phyloP scores from a whole-genome alignment of 2,329 filamentous ascomycete species.

The Sclerotinia trifoliorum region DNA sequence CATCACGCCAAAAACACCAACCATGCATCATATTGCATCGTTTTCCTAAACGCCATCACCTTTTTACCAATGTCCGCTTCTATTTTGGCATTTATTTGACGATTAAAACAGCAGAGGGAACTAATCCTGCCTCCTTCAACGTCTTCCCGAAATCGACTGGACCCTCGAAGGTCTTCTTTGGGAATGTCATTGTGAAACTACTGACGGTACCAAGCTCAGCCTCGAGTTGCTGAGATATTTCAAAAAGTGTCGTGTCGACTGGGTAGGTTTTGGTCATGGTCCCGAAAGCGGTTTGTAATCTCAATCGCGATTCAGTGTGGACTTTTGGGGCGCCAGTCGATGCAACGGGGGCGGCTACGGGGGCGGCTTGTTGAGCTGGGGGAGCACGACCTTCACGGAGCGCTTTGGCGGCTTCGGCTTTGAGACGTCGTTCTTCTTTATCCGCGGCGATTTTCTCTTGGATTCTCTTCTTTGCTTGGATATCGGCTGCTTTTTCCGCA shows the following conservation, averaged over 20 bases:
- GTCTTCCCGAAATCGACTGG: slow-evolving; percentile 80
- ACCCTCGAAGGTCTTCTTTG: slow-evolving; percentile 73
- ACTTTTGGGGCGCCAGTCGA: slow-evolving; percentile 46
- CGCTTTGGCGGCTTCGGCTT: slow-evolving; percentile 83
- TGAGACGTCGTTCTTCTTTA: slow-evolving; percentile 82
- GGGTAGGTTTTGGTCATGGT: slow-evolving; percentile 85
- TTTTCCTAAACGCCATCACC: background rate
- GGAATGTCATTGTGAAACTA: slow-evolving; percentile 84
- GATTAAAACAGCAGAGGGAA: slow-evolving; percentile 87
- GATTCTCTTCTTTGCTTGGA: slow-evolving; percentile 83
- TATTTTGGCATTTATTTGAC: slow-evolving; percentile 50
- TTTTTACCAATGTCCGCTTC: background rate
- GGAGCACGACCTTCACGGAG: slow-evolving; percentile 71
- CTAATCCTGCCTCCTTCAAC: slow-evolving; percentile 84
- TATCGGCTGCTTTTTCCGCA: slow-evolving; percentile 81
- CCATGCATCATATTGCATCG: slow-evolving; percentile 1
- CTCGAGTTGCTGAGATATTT: slow-evolving; percentile 76
- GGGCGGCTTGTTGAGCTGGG: slow-evolving; percentile 40
- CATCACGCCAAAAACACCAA: slow-evolving; percentile 8
- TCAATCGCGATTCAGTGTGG: slow-evolving; percentile 77
- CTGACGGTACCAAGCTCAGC: slow-evolving; percentile 70
- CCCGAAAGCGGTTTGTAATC: slow-evolving; percentile 73
- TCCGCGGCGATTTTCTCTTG: slow-evolving; percentile 93
- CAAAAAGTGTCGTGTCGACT: slow-evolving; percentile 87
- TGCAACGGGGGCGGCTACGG: slow-evolving; percentile 43